These are phyloP conservation scores for Tinospora cordifolia DNA, from an alignment of 164 flowering plant genomes.

Conservation along the genomic window DNA sequence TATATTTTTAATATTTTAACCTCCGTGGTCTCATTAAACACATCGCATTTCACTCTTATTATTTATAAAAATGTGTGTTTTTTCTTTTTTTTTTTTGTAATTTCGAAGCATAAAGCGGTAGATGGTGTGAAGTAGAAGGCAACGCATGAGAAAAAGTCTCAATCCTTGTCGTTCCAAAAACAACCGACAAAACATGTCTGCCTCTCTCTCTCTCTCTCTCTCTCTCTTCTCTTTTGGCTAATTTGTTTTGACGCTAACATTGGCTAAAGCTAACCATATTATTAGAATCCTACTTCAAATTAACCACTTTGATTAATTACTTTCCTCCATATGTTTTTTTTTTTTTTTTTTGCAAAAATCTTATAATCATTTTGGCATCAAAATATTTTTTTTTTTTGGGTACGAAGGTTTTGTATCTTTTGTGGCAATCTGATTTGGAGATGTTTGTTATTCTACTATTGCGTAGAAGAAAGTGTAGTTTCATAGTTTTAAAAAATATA, in stretches of 20 bases:
- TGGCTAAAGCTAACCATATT: neutral
- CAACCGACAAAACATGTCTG: slow-evolving; percentile 11
- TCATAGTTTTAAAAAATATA: too few relatives aligned
- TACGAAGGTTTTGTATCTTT: too few relatives aligned
- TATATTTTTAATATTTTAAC: too few relatives aligned
- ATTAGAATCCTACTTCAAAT: neutral
- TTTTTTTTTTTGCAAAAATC: too few relatives aligned
- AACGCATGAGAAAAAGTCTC: slow-evolving; percentile 12
- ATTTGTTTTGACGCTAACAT: neutral
- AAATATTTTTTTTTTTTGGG: too few relatives aligned
- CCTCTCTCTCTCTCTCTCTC: neutral
- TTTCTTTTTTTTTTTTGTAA: neutral
- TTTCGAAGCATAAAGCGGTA: slow-evolving; percentile 18
- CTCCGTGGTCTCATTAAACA: neutral
- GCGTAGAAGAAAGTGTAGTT: too few relatives aligned
- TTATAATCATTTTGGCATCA: too few relatives aligned
- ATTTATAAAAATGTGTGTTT: neutral
- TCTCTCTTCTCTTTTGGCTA: neutral
- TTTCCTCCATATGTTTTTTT: too few relatives aligned
- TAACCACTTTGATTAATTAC: too few relatives aligned
- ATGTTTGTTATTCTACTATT: too few relatives aligned
- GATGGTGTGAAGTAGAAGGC: slow-evolving; percentile 27
- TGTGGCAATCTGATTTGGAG: too few relatives aligned
- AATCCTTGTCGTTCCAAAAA: slow-evolving; percentile 1
- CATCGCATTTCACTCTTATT: neutral